A percentile compares a stretch with the other conserved stretches of the same genome.
phyloP scores from a whole-genome alignment of 345 rosid genomes.

The Arabis hirsuta region DNA sequence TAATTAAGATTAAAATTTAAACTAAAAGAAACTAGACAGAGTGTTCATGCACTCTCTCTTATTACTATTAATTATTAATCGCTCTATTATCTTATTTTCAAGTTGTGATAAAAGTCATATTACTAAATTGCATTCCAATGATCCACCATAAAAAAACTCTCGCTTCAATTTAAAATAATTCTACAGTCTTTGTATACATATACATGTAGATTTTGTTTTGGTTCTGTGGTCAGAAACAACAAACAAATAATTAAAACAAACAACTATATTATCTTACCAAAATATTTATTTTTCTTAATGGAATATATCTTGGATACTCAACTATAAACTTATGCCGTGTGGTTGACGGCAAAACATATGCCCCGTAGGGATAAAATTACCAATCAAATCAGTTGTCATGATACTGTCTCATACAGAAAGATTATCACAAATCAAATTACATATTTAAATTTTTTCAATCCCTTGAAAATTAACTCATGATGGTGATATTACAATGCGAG shows the following conservation, averaged over 20 bases:
- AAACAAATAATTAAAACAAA: neutral
- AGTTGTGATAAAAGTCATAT: constrained; percentile 23
- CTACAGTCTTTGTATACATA: neutral
- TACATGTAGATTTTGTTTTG: neutral
- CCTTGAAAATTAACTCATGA: neutral
- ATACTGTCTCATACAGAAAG: neutral
- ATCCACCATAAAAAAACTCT: constrained; percentile 3
- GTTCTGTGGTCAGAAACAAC: constrained; percentile 20
- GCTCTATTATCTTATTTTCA: constrained; percentile 2
- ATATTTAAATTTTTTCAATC: neutral
- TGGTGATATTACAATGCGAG: too few relatives aligned
- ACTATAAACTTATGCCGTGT: neutral
- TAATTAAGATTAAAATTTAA: neutral
- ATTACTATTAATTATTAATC: neutral
- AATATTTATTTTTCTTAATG: too few relatives aligned
- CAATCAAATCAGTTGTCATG: neutral
- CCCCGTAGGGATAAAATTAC: too few relatives aligned
- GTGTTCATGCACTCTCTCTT: constrained; percentile 25
- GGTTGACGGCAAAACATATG: neutral
- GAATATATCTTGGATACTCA: neutral
- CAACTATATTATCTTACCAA: neutral
- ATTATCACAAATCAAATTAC: neutral
- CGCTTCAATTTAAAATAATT: neutral
- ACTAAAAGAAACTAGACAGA: constrained; percentile 3
- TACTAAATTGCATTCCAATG: constrained; percentile 24